Conservation (phyloP, 805 yeast species). For the Wickerhamomyces queroliae region DNA sequence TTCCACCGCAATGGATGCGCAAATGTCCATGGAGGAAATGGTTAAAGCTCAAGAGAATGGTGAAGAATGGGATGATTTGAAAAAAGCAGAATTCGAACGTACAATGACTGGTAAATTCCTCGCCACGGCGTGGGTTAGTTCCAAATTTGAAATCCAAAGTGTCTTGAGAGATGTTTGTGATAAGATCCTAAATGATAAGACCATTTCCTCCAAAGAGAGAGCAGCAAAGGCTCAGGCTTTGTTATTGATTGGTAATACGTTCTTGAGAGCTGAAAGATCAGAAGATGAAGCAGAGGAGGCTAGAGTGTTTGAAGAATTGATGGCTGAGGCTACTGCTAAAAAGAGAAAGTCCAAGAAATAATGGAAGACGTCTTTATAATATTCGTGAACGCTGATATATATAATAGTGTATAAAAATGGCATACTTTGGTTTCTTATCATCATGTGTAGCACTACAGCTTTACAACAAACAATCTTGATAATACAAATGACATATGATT, state of each 20-base stretch:
- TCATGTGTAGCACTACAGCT: neutral
- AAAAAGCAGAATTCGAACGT: constrained; percentile 74
- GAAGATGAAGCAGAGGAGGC: constrained; percentile 92
- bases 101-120: constrained; percentile 81
- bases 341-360: constrained; percentile 4
- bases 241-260: constrained; percentile 62
- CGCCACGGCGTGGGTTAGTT: constrained; percentile 94
- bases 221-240: constrained; percentile 76
- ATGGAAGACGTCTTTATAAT: too few species aligned
- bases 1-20: constrained; percentile 85
- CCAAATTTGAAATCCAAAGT: constrained; percentile 77
- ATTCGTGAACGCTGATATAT: too few species aligned
- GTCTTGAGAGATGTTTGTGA: constrained; percentile 82
- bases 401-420: too few species aligned
- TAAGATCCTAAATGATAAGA: constrained; percentile 63
- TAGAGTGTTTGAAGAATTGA: constrained; percentile 82
- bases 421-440: too few species aligned
- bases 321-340: constrained; percentile 64
- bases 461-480: neutral
- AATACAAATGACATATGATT: neutral
- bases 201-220: constrained; percentile 54
- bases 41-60: constrained; percentile 60
- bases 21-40: constrained; percentile 68
- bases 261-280: constrained; percentile 63
- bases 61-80: constrained; percentile 46